These are phyloP conservation scores for Pelargonium australe DNA, from an alignment of 441 rosid genomes.

Conservation along the genomic window DNA sequence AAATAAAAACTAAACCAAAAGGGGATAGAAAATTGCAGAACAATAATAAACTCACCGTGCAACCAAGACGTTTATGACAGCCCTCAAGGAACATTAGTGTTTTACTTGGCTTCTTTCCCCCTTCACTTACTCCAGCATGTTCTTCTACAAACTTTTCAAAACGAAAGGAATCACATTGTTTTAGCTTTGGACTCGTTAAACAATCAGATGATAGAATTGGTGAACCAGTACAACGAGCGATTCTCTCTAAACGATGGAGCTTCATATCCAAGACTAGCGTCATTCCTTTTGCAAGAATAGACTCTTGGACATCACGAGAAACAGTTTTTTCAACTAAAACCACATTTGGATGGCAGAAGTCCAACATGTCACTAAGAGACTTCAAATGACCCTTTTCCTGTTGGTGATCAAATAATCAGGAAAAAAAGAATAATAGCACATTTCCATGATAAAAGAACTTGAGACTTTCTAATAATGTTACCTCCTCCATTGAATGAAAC, in stretches of 20 bases:
- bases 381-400: constrained; percentile 62
- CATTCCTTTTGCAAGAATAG: constrained; percentile 59
- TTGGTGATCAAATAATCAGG: constrained; percentile 25
- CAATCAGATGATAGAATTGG: constrained; percentile 53
- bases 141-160: constrained; percentile 81
- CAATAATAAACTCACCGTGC: constrained; percentile 63
- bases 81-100: constrained; percentile 94
- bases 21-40: too few relatives aligned
- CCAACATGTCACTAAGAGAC: constrained; percentile 57
- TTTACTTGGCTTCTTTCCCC: constrained; percentile 70
- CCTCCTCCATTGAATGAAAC: constrained; percentile 66
- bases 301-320: constrained; percentile 76
- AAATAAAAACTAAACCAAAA: too few relatives aligned
- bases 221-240: constrained; percentile 79
- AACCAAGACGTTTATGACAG: constrained; percentile 70
- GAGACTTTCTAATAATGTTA: constrained; percentile 22
- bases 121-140: constrained; percentile 55
- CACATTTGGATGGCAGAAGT: constrained; percentile 63
- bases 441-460: constrained; percentile 1
- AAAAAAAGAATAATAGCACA: constrained; percentile 8
- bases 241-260: constrained; percentile 80
- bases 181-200: constrained; percentile 52
- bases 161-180: constrained; percentile 76
- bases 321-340: constrained; percentile 91
- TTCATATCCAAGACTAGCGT: constrained; percentile 89